These are phyloP conservation scores for Solanum etuberosum DNA, from an alignment of 257 asterid species.

Conservation along the genomic window DNA sequence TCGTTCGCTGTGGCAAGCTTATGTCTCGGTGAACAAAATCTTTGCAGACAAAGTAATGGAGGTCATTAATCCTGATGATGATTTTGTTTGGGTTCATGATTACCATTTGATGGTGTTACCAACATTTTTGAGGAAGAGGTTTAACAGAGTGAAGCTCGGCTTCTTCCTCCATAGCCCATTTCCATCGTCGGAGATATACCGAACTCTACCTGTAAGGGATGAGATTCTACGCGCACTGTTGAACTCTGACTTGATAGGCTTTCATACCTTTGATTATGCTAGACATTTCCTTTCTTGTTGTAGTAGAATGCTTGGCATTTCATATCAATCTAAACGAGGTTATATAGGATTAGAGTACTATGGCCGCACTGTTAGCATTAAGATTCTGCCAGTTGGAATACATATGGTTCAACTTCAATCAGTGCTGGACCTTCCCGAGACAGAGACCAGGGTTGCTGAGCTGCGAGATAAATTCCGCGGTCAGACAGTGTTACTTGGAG, in stretches of 20 bases:
- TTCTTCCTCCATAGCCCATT: conserved; percentile 80
- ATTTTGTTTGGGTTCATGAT: conserved; percentile 85
- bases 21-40: conserved; percentile 74
- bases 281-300: conserved; percentile 81
- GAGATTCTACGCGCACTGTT: conserved; percentile 73
- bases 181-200: conserved; percentile 82
- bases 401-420: conserved; percentile 67
- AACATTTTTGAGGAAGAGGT: conserved; percentile 71
- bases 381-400: conserved; percentile 78
- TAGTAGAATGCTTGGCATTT: conserved; percentile 73
- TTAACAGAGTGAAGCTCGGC: conserved; percentile 75
- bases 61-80: conserved; percentile 80
- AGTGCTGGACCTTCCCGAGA: conserved; percentile 55
- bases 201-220: conserved; percentile 66
- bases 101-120: conserved; percentile 85
- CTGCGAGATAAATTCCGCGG: conserved; percentile 40
- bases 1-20: conserved; percentile 79
- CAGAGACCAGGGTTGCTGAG: conserved; percentile 52
- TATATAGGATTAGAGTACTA: conserved; percentile 75
- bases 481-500: conserved; percentile 62
- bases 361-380: conserved; percentile 78
- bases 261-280: conserved; percentile 78
- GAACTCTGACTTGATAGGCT: conserved; percentile 74
- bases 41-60: conserved; percentile 92
- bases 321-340: conserved; percentile 79